Base-by-base conservation (phyloP, 1,139 yeast species). In the Torulaspora pretoriensis region DNA sequence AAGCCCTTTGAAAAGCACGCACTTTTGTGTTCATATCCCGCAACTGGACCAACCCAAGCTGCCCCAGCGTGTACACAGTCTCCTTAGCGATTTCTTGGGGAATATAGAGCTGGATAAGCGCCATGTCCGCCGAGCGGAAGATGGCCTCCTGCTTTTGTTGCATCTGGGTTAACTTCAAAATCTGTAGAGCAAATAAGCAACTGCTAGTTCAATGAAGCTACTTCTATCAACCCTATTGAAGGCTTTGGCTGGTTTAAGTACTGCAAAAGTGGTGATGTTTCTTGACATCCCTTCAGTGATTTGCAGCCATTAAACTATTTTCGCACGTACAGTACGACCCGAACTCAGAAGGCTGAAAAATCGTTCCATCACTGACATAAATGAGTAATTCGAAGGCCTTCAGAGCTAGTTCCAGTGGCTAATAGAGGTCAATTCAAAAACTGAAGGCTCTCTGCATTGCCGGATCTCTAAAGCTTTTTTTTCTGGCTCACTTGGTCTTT, bases 101-200 rank as follows among this genome's bases (percentile, higher is more conserved):
- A 42, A 92, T 81, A 66, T 86, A 92, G 63, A 92, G 77, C 69
- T 92, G 97, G 34, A 90, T 89, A 53, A 90, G 74, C 35, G 89
- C 76, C 97, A 92, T 90, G 47, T 94, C 95, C 68, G 97, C 97
- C 44, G 97, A 86, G 68, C 87, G 84, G 77, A 81, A 81, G 54
- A 81, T 77, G 38, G 87, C 88, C 69, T 82, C 89, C 54, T 80
- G 81, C 30, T 63, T 61, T 36, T 51, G 57, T 47, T 46, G 50
- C 54, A 46, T 47, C 12, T 30, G 22, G 5, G 7, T 19, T 19
- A 3, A 19, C 22, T 13, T 29, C 22, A 16, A 14, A 8, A 16
- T 19, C 22, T 8, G 14, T 29, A 29, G 12, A 29, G 32, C 32
- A 14, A 27, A 29, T 16, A 10, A 14, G 17, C 16, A 29, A 29